These are phyloP conservation scores for Glaciozyma martinii DNA, from an alignment of 768 basidiomycete genomes.

Conservation along the genomic window DNA sequence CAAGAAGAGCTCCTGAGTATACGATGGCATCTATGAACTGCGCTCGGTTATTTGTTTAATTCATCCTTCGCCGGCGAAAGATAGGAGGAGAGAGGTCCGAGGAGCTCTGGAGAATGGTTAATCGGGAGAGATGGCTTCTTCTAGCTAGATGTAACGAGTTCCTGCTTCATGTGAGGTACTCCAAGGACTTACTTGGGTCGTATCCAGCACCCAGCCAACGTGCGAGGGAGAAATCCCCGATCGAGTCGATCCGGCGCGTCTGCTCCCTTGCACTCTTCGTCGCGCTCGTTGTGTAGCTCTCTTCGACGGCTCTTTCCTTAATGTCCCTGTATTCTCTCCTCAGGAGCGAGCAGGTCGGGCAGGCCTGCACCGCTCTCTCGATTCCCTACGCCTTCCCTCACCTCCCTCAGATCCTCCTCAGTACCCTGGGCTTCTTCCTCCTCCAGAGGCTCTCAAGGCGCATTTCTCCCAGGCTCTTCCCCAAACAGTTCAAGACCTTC, in stretches of 20 bases:
- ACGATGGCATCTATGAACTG: too few species aligned
- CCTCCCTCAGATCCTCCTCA: not conserved
- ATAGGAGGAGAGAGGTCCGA: too few species aligned
- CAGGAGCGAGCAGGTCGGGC: not conserved
- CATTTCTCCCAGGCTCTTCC: not conserved
- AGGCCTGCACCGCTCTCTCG: not conserved
- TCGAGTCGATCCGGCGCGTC: not conserved
- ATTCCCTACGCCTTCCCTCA: not conserved
- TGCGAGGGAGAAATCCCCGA: not conserved
- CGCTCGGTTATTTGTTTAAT: not conserved
- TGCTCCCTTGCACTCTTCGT: not conserved
- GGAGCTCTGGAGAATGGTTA: too few species aligned
- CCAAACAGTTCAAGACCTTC: not conserved
- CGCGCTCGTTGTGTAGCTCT: not conserved
- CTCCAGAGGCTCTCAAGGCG: not conserved
- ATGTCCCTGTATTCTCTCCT: not conserved
- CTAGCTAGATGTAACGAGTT: too few species aligned
- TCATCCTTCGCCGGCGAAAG: too few species aligned
- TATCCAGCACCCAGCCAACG: too few species aligned
- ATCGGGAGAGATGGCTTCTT: too few species aligned
- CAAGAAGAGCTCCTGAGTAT: slow-evolving; percentile 18
- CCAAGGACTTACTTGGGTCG: too few species aligned
- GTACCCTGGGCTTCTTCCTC: not conserved
- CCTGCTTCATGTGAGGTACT: too few species aligned
- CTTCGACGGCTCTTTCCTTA: not conserved